Conservation (phyloP, 805 yeast genomes). For the Cyberlindnera samutprakarnensis region DNA sequence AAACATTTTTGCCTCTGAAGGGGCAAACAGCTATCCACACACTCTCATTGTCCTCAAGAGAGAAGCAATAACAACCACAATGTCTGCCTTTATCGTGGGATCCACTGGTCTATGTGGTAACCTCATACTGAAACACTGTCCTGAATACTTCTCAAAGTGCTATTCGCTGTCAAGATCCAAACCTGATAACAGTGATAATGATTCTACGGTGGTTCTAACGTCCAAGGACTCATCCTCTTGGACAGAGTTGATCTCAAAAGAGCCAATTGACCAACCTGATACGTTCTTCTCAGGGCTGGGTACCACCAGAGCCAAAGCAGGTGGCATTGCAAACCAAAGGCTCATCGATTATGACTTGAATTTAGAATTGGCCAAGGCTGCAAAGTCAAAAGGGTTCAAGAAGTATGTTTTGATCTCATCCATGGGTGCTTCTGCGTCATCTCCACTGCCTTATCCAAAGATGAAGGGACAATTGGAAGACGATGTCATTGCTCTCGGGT, state of each 20-base stretch:
- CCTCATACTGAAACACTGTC: constrained; percentile 38
- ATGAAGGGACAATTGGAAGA: constrained; percentile 76
- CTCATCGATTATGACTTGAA: constrained; percentile 73
- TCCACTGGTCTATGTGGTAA: constrained; percentile 76
- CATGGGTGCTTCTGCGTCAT: constrained; percentile 49
- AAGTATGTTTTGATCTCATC: constrained; percentile 66
- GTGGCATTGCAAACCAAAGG: constrained; percentile 61
- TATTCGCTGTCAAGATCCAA: constrained; percentile 45
- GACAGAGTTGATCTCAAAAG: constrained; percentile 29
- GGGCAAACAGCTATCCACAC: no score
- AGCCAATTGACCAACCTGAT: constrained; percentile 20
- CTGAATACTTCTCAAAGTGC: constrained; percentile 32
- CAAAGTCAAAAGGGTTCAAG: constrained; percentile 58
- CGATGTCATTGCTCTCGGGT: constrained; percentile 51
- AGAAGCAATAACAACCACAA: not conserved
- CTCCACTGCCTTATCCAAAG: constrained; percentile 52
- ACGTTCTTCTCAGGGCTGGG: constrained; percentile 63
- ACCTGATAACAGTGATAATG: constrained; percentile 7
- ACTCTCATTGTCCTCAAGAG: no score
- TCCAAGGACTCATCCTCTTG: constrained; percentile 44
- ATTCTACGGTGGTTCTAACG: constrained; percentile 27
- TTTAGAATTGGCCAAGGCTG: constrained; percentile 60
- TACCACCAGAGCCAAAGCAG: constrained; percentile 68
- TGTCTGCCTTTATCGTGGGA: constrained; percentile 42
- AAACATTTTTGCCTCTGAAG: no score